Conservation (phyloP, 2,329 filamentous ascomycete genomes). For the Nemania sp. region DNA sequence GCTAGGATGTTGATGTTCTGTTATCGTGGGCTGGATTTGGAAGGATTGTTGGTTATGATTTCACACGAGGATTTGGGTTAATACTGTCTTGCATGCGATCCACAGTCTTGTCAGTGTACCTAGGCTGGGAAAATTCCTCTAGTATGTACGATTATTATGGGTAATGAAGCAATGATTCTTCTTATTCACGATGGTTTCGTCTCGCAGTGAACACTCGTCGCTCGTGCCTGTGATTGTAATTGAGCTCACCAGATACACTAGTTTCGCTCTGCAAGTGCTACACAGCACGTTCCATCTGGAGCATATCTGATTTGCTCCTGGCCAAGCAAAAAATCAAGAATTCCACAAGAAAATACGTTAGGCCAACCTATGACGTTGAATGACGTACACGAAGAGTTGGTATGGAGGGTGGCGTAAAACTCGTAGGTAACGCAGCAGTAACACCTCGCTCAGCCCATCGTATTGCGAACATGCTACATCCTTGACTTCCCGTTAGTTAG, state of each 20-base stretch:
- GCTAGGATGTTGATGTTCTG: no score
- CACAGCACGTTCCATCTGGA: no score
- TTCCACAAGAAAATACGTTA: not conserved
- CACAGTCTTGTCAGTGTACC: no score
- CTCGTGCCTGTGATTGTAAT: no score
- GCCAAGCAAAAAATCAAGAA: constrained; percentile 19
- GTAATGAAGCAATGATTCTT: not conserved
- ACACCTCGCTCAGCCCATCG: not conserved
- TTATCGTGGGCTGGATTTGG: not conserved
- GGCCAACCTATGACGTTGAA: constrained; percentile 20
- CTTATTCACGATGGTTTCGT: not conserved
- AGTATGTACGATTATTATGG: not conserved
- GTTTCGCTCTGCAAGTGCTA: no score
- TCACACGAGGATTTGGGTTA: constrained; percentile 6
- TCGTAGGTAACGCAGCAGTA: constrained; percentile 14
- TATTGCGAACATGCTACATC: not conserved
- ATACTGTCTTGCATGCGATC: no score
- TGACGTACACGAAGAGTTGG: constrained; percentile 23
- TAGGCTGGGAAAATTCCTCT: not conserved
- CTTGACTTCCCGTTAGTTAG: no score
- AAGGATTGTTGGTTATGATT: constrained; percentile 2
- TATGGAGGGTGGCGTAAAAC: constrained; percentile 20
- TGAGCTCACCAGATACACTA: no score
- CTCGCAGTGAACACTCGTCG: not conserved
- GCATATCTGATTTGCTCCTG: no score